Percentiles rank a stretch among this genome's conserved stretches.
phyloP scores from a whole-genome alignment of 805 yeast genomes.

The Candida alai region DNA sequence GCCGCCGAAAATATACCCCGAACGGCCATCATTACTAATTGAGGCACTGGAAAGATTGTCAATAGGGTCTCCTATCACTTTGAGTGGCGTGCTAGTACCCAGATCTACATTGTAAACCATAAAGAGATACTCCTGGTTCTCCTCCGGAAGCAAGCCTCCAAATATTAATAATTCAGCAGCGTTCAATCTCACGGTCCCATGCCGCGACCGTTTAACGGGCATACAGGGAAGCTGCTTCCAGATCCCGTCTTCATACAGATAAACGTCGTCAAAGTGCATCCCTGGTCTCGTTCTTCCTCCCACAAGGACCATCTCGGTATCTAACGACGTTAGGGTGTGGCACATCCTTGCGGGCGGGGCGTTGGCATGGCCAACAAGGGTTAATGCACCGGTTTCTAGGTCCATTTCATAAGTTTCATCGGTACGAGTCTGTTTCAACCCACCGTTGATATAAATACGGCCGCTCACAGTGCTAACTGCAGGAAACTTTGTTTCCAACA shows the following conservation, averaged over 20 bases:
- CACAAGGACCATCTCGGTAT: slow-evolving; percentile 34
- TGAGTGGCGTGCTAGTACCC: slow-evolving; percentile 10
- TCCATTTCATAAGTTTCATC: slow-evolving; percentile 11
- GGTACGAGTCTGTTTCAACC: slow-evolving; percentile 31
- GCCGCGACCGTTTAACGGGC: slow-evolving; percentile 50
- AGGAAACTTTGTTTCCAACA: slow-evolving; percentile 38
- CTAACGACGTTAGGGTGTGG: slow-evolving; percentile 42
- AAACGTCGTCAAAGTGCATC: slow-evolving; percentile 31
- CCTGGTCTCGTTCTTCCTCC: slow-evolving; percentile 74
- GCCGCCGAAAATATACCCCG: slow-evolving; percentile 52
- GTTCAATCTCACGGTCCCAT: slow-evolving; percentile 32
- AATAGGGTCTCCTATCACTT: slow-evolving; percentile 15
- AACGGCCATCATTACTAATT: slow-evolving; percentile 24
- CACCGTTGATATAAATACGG: slow-evolving; percentile 36
- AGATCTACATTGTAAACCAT: slow-evolving; percentile 16
- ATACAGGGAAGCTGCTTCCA: slow-evolving; percentile 43
- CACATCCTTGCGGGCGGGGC: slow-evolving; percentile 48
- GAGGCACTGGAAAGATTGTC: slow-evolving; percentile 33
- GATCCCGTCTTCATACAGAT: slow-evolving; percentile 13
- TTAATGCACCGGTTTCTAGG: slow-evolving; percentile 35
- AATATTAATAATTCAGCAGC: slow-evolving; percentile 37
- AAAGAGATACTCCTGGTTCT: slow-evolving; percentile 12
- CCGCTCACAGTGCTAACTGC: slow-evolving; percentile 24
- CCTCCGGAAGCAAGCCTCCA: slow-evolving; percentile 41
- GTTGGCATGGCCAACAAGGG: slow-evolving; percentile 16